Evolutionary conservation across 768 basidiomycete genomes (phyloP).

Genomic region (Pleurotus citrinopileatus): DNA sequence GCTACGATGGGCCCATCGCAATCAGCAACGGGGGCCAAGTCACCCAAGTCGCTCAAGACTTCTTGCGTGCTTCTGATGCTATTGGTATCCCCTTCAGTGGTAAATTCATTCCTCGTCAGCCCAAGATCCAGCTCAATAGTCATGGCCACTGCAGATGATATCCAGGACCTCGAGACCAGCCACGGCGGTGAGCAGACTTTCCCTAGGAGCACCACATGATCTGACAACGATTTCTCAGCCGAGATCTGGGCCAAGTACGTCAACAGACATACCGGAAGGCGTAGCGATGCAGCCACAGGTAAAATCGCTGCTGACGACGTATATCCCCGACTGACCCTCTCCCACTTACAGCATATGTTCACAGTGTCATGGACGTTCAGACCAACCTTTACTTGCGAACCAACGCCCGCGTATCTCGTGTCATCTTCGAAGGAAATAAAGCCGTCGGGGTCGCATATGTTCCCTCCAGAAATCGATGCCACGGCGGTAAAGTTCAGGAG

Average conservation of each 20-base stretch:
- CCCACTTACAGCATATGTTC: constrained; percentile 51
- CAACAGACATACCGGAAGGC: constrained; percentile 69
- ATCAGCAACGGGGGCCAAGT: constrained; percentile 69
- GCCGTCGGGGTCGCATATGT: constrained; percentile 73
- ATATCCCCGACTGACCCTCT: background rate
- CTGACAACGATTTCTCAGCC: constrained; percentile 29
- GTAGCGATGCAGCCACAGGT: constrained; percentile 71
- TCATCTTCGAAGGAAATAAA: constrained; percentile 71
- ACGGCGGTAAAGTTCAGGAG: constrained; percentile 50
- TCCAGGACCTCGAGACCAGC: constrained; percentile 40
- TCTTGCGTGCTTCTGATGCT: constrained; percentile 59
- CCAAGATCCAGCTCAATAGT: too few relatives aligned
- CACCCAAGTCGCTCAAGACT: constrained; percentile 64
- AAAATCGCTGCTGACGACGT: constrained; percentile 8
- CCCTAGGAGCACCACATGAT: constrained; percentile 30
- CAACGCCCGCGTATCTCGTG: constrained; percentile 64
- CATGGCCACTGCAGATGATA: too few relatives aligned
- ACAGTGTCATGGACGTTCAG: constrained; percentile 70
- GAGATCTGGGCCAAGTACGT: constrained; percentile 81
- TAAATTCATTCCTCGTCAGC: too few relatives aligned
- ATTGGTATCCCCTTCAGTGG: constrained; percentile 65
- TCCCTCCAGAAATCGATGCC: constrained; percentile 55
- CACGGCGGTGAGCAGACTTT: background rate
- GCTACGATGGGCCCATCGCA: constrained; percentile 72
- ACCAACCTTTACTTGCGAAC: constrained; percentile 63